Conservation (phyloP, 164 flowering plant species). For the Magnolia changhungtana region DNA sequence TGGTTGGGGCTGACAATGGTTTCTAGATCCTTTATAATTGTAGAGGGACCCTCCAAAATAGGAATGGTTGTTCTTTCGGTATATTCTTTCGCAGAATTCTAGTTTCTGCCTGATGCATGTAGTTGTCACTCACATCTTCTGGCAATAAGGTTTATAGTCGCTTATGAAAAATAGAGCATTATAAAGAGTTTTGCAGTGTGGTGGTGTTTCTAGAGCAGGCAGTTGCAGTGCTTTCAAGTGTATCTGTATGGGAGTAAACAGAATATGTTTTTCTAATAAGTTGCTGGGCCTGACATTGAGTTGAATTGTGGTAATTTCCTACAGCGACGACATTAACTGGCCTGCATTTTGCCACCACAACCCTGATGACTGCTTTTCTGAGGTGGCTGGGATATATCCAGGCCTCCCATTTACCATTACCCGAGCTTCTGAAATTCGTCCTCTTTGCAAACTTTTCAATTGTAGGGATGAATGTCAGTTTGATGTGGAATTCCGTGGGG, state of each 20-base stretch:
- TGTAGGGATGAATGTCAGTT: slow-evolving; percentile 91
- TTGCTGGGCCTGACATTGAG: background rate
- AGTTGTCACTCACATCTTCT: too few relatives aligned
- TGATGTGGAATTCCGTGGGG: slow-evolving; percentile 95
- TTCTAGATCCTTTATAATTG: too few relatives aligned
- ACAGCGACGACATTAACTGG: slow-evolving; percentile 96
- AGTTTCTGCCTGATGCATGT: too few relatives aligned
- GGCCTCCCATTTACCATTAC: slow-evolving; percentile 59
- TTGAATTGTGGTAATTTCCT: slow-evolving; percentile 8
- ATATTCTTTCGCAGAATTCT: too few relatives aligned
- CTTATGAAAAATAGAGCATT: too few relatives aligned
- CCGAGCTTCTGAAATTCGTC: slow-evolving; percentile 73
- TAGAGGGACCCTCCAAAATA: too few relatives aligned
- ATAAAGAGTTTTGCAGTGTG: too few relatives aligned
- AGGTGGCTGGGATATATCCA: slow-evolving; percentile 81
- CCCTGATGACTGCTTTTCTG: slow-evolving; percentile 61
- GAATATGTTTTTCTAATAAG: background rate
- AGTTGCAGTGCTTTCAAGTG: background rate
- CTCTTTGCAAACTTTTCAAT: slow-evolving; percentile 86
- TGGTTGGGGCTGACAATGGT: too few relatives aligned
- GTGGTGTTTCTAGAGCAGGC: background rate
- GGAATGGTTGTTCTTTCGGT: too few relatives aligned
- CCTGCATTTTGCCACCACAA: slow-evolving; percentile 82
- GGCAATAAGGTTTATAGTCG: too few relatives aligned
- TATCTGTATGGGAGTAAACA: background rate